phyloP scores from a whole-genome alignment of 768 basidiomycete genomes.

The Lentinula boryana region DNA sequence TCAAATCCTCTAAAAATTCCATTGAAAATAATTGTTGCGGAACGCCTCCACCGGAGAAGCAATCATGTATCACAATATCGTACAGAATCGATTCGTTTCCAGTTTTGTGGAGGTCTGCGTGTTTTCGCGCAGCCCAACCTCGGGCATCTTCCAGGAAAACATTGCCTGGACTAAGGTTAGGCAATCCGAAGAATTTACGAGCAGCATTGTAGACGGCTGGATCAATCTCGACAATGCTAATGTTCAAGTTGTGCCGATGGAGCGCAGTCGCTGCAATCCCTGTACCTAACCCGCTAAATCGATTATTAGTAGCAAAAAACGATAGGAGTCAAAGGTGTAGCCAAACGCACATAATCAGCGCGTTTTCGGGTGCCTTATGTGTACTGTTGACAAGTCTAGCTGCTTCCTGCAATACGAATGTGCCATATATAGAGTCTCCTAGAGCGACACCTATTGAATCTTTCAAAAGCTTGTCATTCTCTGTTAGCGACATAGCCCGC shows the following conservation, averaged over 20 bases:
- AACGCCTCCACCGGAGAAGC: conserved; percentile 91
- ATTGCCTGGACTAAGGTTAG: conserved; percentile 48
- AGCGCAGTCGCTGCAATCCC: conserved; percentile 81
- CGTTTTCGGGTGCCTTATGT: conserved; percentile 39
- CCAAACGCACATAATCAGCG: conserved; percentile 61
- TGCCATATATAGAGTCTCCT: conserved; percentile 76
- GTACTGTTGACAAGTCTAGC: conserved; percentile 61
- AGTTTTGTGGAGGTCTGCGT: conserved; percentile 14
- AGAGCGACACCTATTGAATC: conserved; percentile 51
- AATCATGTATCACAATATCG: conserved; percentile 82
- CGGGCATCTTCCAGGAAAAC: conserved; percentile 79
- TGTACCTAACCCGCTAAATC: conserved; percentile 74
- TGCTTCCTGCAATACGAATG: conserved; percentile 87
- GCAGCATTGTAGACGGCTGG: conserved; percentile 86
- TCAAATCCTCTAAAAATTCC: conserved; percentile 79
- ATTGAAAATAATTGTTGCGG: conserved; percentile 79
- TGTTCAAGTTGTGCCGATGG: conserved; percentile 57
- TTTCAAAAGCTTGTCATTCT: conserved; percentile 31
- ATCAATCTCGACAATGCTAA: conserved; percentile 91
- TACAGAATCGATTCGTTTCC: conserved; percentile 32
- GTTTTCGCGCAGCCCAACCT: conserved; percentile 50
- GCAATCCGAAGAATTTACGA: conserved; percentile 71
- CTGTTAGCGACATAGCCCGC: conserved; percentile 32
- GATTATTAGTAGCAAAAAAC: conserved; percentile 7
- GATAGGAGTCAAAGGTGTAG: not conserved